Conservation (phyloP, 768 basidiomycete genomes). For the Leccinellum luteum region DNA sequence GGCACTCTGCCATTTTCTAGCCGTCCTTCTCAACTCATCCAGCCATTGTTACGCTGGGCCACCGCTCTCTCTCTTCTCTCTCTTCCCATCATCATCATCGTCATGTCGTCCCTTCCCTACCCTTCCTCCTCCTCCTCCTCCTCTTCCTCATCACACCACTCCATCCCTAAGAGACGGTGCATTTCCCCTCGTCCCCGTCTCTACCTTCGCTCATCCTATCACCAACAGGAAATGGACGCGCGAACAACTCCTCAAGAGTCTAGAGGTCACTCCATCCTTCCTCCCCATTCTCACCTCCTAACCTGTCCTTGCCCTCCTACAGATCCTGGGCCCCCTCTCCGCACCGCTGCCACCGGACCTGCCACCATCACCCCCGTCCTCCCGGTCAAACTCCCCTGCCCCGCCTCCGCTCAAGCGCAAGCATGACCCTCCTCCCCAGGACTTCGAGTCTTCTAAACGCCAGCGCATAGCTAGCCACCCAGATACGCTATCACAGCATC, state of each 20-base stretch:
- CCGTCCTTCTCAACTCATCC: conserved; percentile 32
- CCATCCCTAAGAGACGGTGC: conserved; percentile 35
- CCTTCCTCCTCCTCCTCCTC: conserved; percentile 31
- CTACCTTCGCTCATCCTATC: conserved; percentile 28
- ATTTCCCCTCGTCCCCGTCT: conserved; percentile 13
- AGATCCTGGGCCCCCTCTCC: conserved; percentile 42
- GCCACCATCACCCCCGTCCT: conserved; percentile 45
- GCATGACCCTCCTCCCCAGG: conserved; percentile 23
- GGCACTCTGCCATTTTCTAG: conserved; percentile 35
- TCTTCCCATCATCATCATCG: conserved; percentile 37
- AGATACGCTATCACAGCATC: conserved; percentile 28
- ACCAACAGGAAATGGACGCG: conserved; percentile 31
- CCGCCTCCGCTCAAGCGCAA: conserved; percentile 39
- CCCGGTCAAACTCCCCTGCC: conserved; percentile 42
- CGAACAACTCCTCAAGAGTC: conserved; percentile 38
- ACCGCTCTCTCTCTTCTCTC: conserved; percentile 32
- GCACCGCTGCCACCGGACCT: conserved; percentile 43
- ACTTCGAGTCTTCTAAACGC: conserved; percentile 30
- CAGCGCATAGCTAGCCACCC: conserved; percentile 26
- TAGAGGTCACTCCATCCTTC: conserved; percentile 34
- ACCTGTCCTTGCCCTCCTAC: conserved; percentile 10
- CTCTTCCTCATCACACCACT: conserved; percentile 6
- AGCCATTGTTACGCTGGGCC: conserved; percentile 43
- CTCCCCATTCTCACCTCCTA: conserved; percentile 12
- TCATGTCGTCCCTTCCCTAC: conserved; percentile 31